Conservation (phyloP, 2,329 filamentous ascomycete species). For the Exserohilum turcica region DNA sequence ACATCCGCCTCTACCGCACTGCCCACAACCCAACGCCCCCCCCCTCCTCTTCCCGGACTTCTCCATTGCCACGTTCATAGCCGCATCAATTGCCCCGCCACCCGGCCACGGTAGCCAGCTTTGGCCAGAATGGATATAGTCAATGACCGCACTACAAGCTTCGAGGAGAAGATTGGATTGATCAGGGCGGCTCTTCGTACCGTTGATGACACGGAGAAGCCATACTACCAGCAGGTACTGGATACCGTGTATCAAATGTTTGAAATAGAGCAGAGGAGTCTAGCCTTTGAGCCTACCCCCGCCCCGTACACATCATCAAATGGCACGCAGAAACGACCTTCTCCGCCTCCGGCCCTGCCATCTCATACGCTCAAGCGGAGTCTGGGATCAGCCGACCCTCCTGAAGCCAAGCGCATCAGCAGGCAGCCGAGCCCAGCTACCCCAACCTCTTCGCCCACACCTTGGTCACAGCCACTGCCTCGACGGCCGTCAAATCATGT, state of each 20-base stretch:
- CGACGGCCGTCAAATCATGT: slow-evolving; percentile 3
- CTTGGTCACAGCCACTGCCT: slow-evolving; percentile 10
- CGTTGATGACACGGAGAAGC: neutral
- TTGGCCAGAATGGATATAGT: neutral
- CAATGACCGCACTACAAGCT: neutral
- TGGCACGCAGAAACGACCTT: neutral
- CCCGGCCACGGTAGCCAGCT: neutral
- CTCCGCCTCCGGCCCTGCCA: slow-evolving; percentile 4
- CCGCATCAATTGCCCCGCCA: neutral
- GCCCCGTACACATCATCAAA: neutral
- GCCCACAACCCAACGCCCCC: neutral
- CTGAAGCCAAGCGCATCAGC: slow-evolving; percentile 36
- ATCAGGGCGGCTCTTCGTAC: slow-evolving; percentile 6
- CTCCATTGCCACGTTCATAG: neutral
- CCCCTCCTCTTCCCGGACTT: neutral
- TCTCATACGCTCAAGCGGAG: slow-evolving; percentile 33
- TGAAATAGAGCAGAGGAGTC: neutral
- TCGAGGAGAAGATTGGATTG: slow-evolving; percentile 6
- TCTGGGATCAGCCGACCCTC: slow-evolving; percentile 21
- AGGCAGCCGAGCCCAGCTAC: slow-evolving; percentile 28
- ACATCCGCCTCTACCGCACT: slow-evolving; percentile 5
- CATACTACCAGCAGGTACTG: slow-evolving; percentile 8
- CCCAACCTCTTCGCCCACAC: slow-evolving; percentile 24
- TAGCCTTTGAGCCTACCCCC: neutral
- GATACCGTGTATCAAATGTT: neutral